Percentiles rank a stretch among this genome's conserved stretches.
phyloP scores from a whole-genome alignment of 225 moss, liverwort and hornwort genomes.

The Thuidium tamariscinum region DNA sequence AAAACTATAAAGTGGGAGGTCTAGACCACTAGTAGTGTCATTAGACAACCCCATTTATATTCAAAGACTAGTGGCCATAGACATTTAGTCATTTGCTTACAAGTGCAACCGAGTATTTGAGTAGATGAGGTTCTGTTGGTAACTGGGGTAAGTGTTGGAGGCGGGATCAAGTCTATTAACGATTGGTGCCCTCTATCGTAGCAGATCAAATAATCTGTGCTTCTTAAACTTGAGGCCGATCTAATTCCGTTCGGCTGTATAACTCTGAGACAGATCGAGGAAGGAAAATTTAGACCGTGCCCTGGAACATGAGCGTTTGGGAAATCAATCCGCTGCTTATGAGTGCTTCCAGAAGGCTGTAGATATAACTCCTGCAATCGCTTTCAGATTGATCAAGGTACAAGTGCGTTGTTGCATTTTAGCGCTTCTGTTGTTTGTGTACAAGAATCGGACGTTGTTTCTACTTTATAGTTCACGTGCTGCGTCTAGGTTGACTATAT shows the following conservation, averaged over 20 bases:
- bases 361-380: conserved; percentile 85
- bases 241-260: not conserved
- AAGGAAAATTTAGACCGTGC: conserved; percentile 82
- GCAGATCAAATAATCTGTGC: not conserved
- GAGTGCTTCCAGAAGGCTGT: conserved; percentile 86
- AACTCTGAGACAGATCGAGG: conserved; percentile 48
- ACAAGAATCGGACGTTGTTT: not conserved
- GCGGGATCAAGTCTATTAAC: not conserved
- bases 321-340: conserved; percentile 63
- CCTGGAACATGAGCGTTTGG: conserved; percentile 65
- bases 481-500: not conserved
- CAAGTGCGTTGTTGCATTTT: not conserved
- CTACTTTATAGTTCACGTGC: not conserved
- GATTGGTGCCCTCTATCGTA: not conserved
- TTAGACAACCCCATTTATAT: not conserved
- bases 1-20: not conserved
- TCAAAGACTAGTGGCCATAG: too few relatives aligned
- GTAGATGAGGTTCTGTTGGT: not conserved
- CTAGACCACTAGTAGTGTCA: not conserved
- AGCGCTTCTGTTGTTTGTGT: not conserved
- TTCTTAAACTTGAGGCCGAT: not conserved
- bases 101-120: not conserved
- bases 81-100: not conserved
- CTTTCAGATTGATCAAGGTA: conserved; percentile 79
- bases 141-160: not conserved